A percentile compares a stretch with the other conserved stretches of the same genome.
Conservation (phyloP, 495 filamentous ascomycete genomes). For the Aspergillus indologenus region DNA sequence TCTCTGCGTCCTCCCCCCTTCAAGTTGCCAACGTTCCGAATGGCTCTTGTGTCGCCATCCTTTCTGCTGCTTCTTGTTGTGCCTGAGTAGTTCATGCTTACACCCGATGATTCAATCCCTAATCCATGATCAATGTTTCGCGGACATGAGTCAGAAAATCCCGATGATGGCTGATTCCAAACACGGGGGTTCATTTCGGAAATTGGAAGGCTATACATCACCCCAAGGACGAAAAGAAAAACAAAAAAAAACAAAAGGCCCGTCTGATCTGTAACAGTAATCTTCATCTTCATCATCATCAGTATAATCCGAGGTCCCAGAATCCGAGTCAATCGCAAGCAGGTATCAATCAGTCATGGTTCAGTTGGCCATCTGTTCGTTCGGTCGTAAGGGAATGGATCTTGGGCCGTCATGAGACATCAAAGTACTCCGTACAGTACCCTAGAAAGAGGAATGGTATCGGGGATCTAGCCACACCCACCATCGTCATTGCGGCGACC, state of each 20-base stretch:
- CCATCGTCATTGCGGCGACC: constrained; percentile 8
- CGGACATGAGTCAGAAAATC: neutral
- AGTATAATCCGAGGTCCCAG: neutral
- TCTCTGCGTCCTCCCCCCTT: neutral
- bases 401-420: constrained; percentile 7
- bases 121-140: neutral
- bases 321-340: neutral
- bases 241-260: constrained; percentile 4
- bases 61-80: neutral
- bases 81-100: neutral
- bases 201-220: constrained; percentile 1
- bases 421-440: too few relatives aligned
- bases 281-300: neutral
- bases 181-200: constrained; percentile 4
- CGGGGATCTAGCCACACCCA: constrained; percentile 13
- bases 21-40: constrained; percentile 2
- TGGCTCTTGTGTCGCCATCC: neutral
- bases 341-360: neutral
- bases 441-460: constrained; percentile 15
- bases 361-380: neutral
- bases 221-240: neutral
- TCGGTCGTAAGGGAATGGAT: constrained; percentile 6
- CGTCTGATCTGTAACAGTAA: constrained; percentile 5
- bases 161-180: constrained; percentile 6
- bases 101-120: constrained; percentile 1